Evolutionary conservation across 345 rosid genomes (phyloP).

Genomic region (Hibiscus syriacus): DNA sequence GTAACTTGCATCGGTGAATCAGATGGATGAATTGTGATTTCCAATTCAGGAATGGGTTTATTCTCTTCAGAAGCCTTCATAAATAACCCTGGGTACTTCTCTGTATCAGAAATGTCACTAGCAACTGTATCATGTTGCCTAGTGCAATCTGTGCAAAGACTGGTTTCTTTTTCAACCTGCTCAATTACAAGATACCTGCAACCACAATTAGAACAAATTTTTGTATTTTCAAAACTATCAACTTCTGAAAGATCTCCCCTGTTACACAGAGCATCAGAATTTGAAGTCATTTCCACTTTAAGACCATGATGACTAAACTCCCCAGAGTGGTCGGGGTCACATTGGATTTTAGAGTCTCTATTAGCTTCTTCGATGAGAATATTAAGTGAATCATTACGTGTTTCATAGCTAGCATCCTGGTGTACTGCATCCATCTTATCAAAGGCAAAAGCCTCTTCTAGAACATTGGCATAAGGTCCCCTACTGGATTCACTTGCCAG

Average conservation of each 20-base stretch:
- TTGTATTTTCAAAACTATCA: constrained; percentile 31
- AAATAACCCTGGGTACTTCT: constrained; percentile 21
- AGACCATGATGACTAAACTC: constrained; percentile 30
- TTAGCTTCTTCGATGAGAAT: constrained; percentile 32
- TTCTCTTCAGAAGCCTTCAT: constrained; percentile 24
- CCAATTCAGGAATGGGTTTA: constrained; percentile 23
- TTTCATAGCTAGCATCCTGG: constrained; percentile 31
- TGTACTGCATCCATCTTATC: constrained; percentile 44
- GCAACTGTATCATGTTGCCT: constrained; percentile 30
- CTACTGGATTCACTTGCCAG: constrained; percentile 30
- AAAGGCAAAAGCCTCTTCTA: constrained; percentile 50
- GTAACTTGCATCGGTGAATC: constrained; percentile 24
- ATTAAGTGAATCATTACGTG: constrained; percentile 31
- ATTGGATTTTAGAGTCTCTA: constrained; percentile 28
- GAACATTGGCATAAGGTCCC: constrained; percentile 33
- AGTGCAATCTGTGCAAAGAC: constrained; percentile 69
- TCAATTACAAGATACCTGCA: constrained; percentile 36
- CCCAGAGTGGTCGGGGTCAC: constrained; percentile 32
- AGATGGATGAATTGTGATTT: constrained; percentile 13
- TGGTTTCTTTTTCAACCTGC: constrained; percentile 30
- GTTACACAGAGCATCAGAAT: constrained; percentile 32
- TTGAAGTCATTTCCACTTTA: constrained; percentile 36
- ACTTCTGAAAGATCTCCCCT: constrained; percentile 36
- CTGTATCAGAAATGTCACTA: constrained; percentile 25
- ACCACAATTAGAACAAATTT: constrained; percentile 61